phyloP scores from a whole-genome alignment of 1,284 basidiomycete genomes.

The Schizopora paradoxa region DNA sequence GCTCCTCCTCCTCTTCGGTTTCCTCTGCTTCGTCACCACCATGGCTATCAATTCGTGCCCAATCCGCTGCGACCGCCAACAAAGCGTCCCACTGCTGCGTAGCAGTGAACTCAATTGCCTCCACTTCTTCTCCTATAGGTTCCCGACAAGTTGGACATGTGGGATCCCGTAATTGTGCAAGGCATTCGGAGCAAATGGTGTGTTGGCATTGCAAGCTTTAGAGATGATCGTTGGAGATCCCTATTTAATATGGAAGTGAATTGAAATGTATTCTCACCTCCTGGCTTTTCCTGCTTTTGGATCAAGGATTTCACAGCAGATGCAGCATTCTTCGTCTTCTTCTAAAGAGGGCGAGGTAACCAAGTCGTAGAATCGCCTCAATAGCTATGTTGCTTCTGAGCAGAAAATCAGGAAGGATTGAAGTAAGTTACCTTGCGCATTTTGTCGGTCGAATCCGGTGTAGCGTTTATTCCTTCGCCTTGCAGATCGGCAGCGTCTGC shows the following conservation, averaged over 20 bases:
- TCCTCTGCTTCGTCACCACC: slow-evolving; percentile 23
- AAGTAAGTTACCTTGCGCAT: slow-evolving; percentile 36
- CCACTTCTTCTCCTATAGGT: slow-evolving; percentile 30
- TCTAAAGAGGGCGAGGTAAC: slow-evolving; percentile 37
- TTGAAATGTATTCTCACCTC: slow-evolving; percentile 24
- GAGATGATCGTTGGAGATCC: background rate
- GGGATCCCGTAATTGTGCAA: slow-evolving; percentile 26
- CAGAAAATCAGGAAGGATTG: background rate
- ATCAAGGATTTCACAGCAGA: slow-evolving; percentile 40
- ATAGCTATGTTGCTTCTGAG: slow-evolving; percentile 30
- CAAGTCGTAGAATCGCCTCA: slow-evolving; percentile 37
- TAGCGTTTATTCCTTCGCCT: slow-evolving; percentile 25
- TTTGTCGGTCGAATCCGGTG: slow-evolving; percentile 30
- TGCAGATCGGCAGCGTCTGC: slow-evolving; percentile 36
- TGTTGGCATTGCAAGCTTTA: slow-evolving; percentile 40
- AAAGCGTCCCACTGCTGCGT: slow-evolving; percentile 44
- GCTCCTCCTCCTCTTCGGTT: slow-evolving; percentile 40
- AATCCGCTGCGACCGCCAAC: slow-evolving; percentile 37
- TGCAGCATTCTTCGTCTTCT: slow-evolving; percentile 39
- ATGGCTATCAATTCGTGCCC: slow-evolving; percentile 34
- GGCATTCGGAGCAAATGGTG: slow-evolving; percentile 36
- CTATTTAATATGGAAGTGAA: background rate
- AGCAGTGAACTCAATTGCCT: slow-evolving; percentile 39
- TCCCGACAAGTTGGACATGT: slow-evolving; percentile 40
- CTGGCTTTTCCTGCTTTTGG: slow-evolving; percentile 34